Base-by-base conservation (phyloP, 192 early-diverging fungal species). In the Mortierella antarctica region DNA sequence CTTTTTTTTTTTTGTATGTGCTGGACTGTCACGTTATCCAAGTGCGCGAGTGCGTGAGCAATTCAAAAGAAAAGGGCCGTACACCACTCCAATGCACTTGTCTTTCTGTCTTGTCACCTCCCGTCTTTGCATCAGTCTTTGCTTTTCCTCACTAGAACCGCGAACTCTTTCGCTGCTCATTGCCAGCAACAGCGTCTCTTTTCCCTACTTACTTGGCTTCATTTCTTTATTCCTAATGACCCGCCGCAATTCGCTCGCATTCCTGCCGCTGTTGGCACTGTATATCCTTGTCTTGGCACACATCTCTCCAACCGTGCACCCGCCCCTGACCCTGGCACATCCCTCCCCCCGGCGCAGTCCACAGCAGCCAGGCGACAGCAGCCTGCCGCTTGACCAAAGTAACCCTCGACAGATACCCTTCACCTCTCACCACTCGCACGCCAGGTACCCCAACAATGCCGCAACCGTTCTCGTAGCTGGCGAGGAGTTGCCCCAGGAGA, bases 221-320 rank as follows among this genome's bases (percentile, higher is more conserved):
- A 44, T 49, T 52, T 5, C 4, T 4, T 1, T 48, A 46, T 42
- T 21, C 40, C 53, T 41, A 45, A 59, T 59, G 57, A 13, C 56
- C 21, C 65, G 57, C 48, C 74, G 63, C 13, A 68, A 61, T 47
- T 63, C 65, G 17, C 45, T 69, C 23, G 45, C 52, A 7, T 69
- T 52, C 39, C 15, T 76, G 5, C 60, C 65, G 15, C 61, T 76
- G 44, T 54, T 76, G 18, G 57, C 60, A 31, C 17, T 69, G 20
- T 76, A 52, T 20, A 31, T 67, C 41, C 51, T 76, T 4, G 60
- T 46, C 60, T 41, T 76, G 12, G n/a, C 66, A 10, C 61, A 61
- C 40, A 53, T 68, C 45, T 44, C 46, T 0, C 74, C 73, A 17
- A 18, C 73, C 4, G 9, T 42, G 5, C 54, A 47, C 18, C 23